Evolutionary conservation across 2,329 filamentous ascomycete genomes (phyloP), one percentile per base, ranked within the genome.

Genomic region (Beauveria rudraprayagi): DNA sequence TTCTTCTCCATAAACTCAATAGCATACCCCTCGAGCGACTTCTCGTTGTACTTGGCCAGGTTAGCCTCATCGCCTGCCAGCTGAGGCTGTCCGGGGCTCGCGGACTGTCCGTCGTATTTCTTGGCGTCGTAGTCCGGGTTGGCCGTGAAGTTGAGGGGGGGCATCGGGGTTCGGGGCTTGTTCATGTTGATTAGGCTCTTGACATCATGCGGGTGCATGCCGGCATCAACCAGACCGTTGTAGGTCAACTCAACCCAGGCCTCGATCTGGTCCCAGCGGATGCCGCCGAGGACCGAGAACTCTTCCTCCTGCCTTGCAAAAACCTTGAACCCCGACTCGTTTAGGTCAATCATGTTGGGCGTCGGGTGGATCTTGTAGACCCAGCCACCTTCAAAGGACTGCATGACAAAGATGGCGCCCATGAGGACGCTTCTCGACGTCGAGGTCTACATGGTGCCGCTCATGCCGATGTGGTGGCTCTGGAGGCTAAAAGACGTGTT

Each of bases 1-100:
- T 55, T 55, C 40, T 55, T 55, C 10, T 55, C 22, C 52, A 55
- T 55, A 17, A 55, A 55, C 14, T 55, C 52, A 43, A 55, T 55
- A 1, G 40, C 52, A n/a, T 55, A 55, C 24, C 37, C 37, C 40
- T 55, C 52, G 8, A 55, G 52, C 37, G 52, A 2, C 24, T 55
- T 55, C 8, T 55, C 52, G 16, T 14, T 28, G 1, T n/a, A 55
- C 52, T 44, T 55, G 8, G 37, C 37, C 40, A 55, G 16, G 17
- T 55, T 55, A 0, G 37, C 52, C 16, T 19, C 40, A 24, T 55
- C 52, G 8, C 52, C 37, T 2, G 52, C 37, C 2, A 55, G 52
- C 52, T 55, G 52, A 37, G 52, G 52, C 52, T 55, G 52, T 9
- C 52, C 52, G 9, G 22, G 52, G 52, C 52, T 55, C 17, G 52